Evolutionary conservation across 106 monocot species (phyloP), one percentile per base, ranked within the genome.

Genomic region (Hemerocallis citrina): DNA sequence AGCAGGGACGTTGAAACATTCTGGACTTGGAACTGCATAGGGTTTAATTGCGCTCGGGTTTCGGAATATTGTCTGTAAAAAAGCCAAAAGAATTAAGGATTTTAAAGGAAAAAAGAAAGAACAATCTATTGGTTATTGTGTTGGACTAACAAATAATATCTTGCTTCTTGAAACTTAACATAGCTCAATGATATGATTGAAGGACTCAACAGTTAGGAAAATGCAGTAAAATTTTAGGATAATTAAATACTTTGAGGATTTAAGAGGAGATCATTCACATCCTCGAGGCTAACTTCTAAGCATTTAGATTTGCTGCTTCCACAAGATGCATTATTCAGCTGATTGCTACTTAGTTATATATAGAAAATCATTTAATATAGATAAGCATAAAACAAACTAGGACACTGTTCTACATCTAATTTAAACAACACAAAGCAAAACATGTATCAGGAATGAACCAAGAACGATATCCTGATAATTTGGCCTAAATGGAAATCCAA

Each of bases 1-100:
- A 33, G 92, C 91, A 61, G 98, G 98, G 23, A 92, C 36, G 41
- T 98, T 98, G 82, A 84, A 88, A 24, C 77, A 77, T 41, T 98
- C 98, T 34, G 92, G 88, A 76, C 77, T 74, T 68, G 98, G 82
- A 82, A 98, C 65, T 13, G 40, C 33, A 65, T 88, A 88, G 0
- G 74, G 79, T 71, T 55, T 88, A 33, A 98, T 37, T 70, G 79
- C 81, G 42, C 34, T 70, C 48, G 98, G 98, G 42, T 92, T 92
- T 27, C 77, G 68, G 54, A 92, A 98, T 61, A 98, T 92, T 30
- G 91, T 91, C 98, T 98, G 67, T 6, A 57, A 3, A 57, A 69
- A 44, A 54, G 24, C 0, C 22, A 19, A 65, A 55, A 61, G 29
- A 27, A 17, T 40, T 61, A 13, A 28, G 35, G 40, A 61, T 7